Conservation (phyloP, 2,329 filamentous ascomycete species). For the Hypoxylon sp. region DNA sequence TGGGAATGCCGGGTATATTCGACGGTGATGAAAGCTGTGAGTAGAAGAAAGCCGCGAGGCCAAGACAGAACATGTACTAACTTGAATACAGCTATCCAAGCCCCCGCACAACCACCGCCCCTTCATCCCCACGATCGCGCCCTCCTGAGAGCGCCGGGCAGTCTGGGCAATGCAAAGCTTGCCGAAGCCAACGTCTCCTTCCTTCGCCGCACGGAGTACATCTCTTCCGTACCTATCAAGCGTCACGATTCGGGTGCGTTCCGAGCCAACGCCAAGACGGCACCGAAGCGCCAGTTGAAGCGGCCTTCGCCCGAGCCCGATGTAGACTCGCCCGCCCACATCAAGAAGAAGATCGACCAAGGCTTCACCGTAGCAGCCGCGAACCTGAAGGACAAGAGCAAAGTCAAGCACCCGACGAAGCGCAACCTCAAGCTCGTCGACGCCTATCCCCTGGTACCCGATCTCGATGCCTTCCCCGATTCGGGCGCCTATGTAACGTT, state of each 20-base stretch:
- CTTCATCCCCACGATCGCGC: slow-evolving; percentile 86
- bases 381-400: slow-evolving; percentile 65
- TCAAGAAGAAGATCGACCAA: slow-evolving; percentile 75
- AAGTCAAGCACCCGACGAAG: slow-evolving; percentile 70
- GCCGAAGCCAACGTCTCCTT: slow-evolving; percentile 87
- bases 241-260: slow-evolving; percentile 65
- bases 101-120: slow-evolving; percentile 75
- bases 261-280: slow-evolving; percentile 59
- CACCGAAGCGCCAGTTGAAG: slow-evolving; percentile 57
- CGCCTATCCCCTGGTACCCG: slow-evolving; percentile 71
- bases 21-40: slow-evolving; percentile 94
- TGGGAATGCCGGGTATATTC: slow-evolving; percentile 94
- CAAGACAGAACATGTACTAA: slow-evolving; percentile 31
- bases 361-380: slow-evolving; percentile 67
- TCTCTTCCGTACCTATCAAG: slow-evolving; percentile 71
- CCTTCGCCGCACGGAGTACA: slow-evolving; percentile 95
- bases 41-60: slow-evolving; percentile 47
- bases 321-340: slow-evolving; percentile 72
- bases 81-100: slow-evolving; percentile 77
- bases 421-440: slow-evolving; percentile 69
- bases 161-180: slow-evolving; percentile 84
- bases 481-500: slow-evolving; percentile 76
- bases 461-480: slow-evolving; percentile 76
- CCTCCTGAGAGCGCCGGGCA: slow-evolving; percentile 84
- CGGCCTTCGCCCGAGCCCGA: slow-evolving; percentile 68